Percentiles rank a stretch among this genome's conserved stretches.
phyloP scores from a whole-genome alignment of 192 early-diverging fungal genomes.

The Pecoramyces ruminantium region DNA sequence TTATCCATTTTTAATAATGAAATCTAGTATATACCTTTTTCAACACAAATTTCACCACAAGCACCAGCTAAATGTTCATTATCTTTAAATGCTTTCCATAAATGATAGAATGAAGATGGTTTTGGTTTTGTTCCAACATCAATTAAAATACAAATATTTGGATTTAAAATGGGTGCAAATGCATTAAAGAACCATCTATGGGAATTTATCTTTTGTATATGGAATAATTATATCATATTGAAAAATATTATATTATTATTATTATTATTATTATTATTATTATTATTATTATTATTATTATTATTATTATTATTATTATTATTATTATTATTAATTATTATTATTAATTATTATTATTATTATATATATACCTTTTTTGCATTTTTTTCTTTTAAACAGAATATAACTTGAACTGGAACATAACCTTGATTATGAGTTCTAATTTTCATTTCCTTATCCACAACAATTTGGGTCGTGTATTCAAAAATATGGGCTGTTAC shows the following conservation, averaged over 20 bases:
- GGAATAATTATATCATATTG: no score
- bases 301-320: no score
- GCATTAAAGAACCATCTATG: neutral
- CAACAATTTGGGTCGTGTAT: slow-evolving; percentile 34
- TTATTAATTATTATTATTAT: no score
- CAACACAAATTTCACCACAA: slow-evolving; percentile 4
- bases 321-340: no score
- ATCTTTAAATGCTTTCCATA: neutral
- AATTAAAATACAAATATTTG: neutral
- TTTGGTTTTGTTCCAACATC: neutral
- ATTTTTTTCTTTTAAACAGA: slow-evolving; percentile 62
- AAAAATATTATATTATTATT: no score
- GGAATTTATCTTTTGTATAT: neutral
- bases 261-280: no score
- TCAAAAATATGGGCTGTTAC: slow-evolving; percentile 25
- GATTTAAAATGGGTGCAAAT: neutral
- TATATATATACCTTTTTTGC: slow-evolving; percentile 25
- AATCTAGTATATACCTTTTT: slow-evolving; percentile 25
- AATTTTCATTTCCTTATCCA: slow-evolving; percentile 28
- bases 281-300: no score
- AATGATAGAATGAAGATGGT: neutral
- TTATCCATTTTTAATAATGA: no score
- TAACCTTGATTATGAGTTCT: slow-evolving; percentile 41
- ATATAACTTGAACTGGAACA: slow-evolving; percentile 53
- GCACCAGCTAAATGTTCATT: neutral